Evolutionary conservation across 108 stramenopile species (phyloP).

Genomic region (Nitzschia putrida): DNA sequence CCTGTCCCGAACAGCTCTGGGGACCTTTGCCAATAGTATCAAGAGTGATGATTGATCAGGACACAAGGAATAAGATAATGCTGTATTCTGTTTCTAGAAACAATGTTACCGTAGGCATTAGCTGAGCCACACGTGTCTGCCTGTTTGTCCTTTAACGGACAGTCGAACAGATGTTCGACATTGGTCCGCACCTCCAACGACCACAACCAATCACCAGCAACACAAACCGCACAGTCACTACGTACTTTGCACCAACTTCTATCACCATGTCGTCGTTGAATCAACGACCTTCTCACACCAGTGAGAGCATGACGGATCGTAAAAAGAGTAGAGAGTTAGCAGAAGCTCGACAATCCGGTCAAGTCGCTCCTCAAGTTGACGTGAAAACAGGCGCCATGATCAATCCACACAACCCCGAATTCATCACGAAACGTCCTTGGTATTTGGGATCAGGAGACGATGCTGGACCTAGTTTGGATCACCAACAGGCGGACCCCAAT

Average conservation of each 20-base stretch:
- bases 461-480: constrained; percentile 86
- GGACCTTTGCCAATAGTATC: constrained; percentile 9
- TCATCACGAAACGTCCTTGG: constrained; percentile 98
- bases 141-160: too few relatives aligned
- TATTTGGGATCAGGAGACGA: constrained; percentile 76
- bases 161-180: too few relatives aligned
- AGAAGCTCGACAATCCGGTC: constrained; percentile 81
- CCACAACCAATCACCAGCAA: background rate
- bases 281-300: constrained; percentile 43
- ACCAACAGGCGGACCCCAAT: constrained; percentile 60
- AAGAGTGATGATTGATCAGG: too few relatives aligned
- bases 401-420: constrained; percentile 99
- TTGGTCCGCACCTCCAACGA: background rate
- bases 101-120: too few relatives aligned
- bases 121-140: too few relatives aligned
- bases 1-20: constrained; percentile 41
- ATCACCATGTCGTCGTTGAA: constrained; percentile 5
- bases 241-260: background rate
- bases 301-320: constrained; percentile 65
- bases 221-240: too few relatives aligned
- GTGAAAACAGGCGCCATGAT: constrained; percentile 92
- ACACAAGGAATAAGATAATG: too few relatives aligned
- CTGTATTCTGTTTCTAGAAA: too few relatives aligned
- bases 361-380: constrained; percentile 85
- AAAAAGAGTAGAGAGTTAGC: constrained; percentile 62